Conservation (phyloP, 2,329 filamentous ascomycete species). For the Paraconiothyrium sp. region DNA sequence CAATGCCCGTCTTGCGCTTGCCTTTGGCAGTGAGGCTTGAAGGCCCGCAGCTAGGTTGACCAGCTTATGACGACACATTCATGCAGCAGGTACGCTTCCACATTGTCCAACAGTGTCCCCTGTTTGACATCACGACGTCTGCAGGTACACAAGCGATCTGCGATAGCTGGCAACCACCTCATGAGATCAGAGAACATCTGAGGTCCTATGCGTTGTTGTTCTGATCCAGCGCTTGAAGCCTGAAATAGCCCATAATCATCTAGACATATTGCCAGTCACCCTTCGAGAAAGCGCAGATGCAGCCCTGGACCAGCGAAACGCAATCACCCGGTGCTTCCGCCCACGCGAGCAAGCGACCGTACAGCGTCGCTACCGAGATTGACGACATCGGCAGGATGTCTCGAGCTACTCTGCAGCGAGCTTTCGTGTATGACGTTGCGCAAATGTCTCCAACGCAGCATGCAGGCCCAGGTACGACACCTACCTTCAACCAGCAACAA, state of each 20-base stretch:
- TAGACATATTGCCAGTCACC: not conserved
- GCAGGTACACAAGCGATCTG: constrained; percentile 3
- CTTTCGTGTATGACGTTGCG: not conserved
- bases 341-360: constrained; percentile 4
- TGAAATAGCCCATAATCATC: not conserved
- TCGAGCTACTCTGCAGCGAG: not conserved
- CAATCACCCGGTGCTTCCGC: constrained; percentile 6
- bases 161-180: not conserved
- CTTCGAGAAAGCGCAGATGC: not conserved
- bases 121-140: not conserved
- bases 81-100: not conserved
- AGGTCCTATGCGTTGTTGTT: not conserved
- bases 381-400: not conserved
- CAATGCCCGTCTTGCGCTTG: not conserved
- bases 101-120: not conserved
- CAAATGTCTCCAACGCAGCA: not conserved
- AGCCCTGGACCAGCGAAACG: constrained; percentile 10
- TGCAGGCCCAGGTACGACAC: not conserved
- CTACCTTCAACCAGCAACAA: not conserved
- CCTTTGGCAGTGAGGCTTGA: not conserved
- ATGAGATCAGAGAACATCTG: not conserved
- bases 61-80: constrained; percentile 1
- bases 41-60: not conserved
- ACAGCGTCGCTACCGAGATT: constrained; percentile 10
- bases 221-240: not conserved